phyloP scores from a whole-genome alignment of 2,329 filamentous ascomycete genomes.

The Aspergillus pseudoterreus region DNA sequence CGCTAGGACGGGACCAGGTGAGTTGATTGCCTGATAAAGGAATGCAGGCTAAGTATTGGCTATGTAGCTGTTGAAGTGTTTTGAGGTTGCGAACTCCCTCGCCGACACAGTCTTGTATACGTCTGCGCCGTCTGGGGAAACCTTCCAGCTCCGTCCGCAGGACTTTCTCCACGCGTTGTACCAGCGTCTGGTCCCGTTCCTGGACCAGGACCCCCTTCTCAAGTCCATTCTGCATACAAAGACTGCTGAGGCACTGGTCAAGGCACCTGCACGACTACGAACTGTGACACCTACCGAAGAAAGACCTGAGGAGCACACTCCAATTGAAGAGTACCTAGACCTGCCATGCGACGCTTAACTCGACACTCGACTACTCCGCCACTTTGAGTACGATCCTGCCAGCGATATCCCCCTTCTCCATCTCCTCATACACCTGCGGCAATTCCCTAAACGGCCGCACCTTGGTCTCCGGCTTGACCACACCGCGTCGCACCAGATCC shows the following conservation, averaged over 20 bases:
- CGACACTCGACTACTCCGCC: constrained; percentile 17
- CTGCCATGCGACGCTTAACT: background rate
- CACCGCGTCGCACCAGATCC: constrained; percentile 38
- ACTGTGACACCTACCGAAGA: background rate
- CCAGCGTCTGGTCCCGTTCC: constrained; percentile 26
- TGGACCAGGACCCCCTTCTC: constrained; percentile 22
- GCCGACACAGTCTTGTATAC: constrained; percentile 26
- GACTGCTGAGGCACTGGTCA: constrained; percentile 25
- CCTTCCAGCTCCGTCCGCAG: constrained; percentile 21
- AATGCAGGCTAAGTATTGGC: background rate
- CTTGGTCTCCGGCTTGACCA: constrained; percentile 41
- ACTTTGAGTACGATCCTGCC: constrained; percentile 43
- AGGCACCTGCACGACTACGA: constrained; percentile 19
- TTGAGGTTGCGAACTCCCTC: constrained; percentile 29
- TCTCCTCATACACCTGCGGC: constrained; percentile 41
- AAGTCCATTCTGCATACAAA: constrained; percentile 26
- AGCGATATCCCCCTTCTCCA: constrained; percentile 43
- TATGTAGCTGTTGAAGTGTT: constrained; percentile 28
- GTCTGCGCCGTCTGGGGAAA: background rate
- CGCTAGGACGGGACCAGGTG: constrained; percentile 29
- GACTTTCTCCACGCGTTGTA: constrained; percentile 29
- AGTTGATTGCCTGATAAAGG: background rate
- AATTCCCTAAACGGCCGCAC: constrained; percentile 43
- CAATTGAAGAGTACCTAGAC: constrained; percentile 2
- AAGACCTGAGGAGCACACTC: background rate